Conservation (phyloP, 2,329 filamentous ascomycete genomes). For the Botrytis porri region DNA sequence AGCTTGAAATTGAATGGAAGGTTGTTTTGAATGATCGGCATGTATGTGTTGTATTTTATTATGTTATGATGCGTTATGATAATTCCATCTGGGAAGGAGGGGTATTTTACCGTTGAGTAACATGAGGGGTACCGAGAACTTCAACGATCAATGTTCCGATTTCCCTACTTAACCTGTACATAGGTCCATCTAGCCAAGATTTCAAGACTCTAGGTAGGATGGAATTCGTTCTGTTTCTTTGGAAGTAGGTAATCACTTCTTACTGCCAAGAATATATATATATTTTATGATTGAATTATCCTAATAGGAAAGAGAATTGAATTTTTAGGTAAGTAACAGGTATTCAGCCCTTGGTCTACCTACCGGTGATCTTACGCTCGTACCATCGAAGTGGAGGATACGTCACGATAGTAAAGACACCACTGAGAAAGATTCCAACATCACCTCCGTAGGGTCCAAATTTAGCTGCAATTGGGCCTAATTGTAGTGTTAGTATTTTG, state of each 20-base stretch:
- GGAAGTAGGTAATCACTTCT: neutral
- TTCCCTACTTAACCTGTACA: neutral
- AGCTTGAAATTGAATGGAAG: neutral
- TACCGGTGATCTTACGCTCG: slow-evolving; percentile 32
- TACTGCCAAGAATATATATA: neutral
- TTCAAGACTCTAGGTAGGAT: neutral
- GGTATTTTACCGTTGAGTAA: neutral
- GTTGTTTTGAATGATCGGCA: neutral
- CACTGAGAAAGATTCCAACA: slow-evolving; percentile 34
- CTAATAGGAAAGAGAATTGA: neutral
- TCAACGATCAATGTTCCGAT: neutral
- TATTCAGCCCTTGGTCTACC: slow-evolving; percentile 17
- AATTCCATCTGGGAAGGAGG: slow-evolving; percentile 7
- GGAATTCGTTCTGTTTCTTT: neutral
- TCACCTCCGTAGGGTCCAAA: slow-evolving; percentile 36
- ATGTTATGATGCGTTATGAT: neutral
- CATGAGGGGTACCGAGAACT: neutral
- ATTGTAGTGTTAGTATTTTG: neutral
- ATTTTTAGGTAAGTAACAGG: neutral
- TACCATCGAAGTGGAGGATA: slow-evolving; percentile 34
- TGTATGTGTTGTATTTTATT: neutral
- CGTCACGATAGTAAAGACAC: slow-evolving; percentile 32
- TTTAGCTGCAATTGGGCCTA: slow-evolving; percentile 34
- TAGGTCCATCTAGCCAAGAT: neutral
- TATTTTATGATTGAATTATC: neutral